phyloP scores from a whole-genome alignment of 2,329 filamentous ascomycete genomes.

The Phoma sp. region DNA sequence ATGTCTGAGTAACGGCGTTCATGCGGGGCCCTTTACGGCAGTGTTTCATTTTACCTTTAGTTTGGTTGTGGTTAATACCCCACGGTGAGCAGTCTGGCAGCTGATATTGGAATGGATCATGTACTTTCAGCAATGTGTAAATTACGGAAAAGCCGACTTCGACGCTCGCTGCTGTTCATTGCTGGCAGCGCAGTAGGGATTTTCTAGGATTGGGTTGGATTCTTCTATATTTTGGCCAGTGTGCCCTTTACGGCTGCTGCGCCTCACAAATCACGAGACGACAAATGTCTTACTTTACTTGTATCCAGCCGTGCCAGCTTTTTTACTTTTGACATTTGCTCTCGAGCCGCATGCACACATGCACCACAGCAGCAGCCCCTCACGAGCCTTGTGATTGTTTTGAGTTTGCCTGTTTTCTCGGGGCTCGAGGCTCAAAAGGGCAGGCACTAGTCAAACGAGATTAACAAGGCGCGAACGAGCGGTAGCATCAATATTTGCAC shows the following conservation, averaged over 20 bases:
- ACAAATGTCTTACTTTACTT: conserved; percentile 29
- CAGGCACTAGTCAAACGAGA: conserved; percentile 28
- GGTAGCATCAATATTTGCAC: conserved; percentile 20
- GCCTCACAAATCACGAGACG: conserved; percentile 36
- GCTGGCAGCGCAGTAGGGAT: conserved; percentile 37
- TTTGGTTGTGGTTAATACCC: conserved; percentile 46
- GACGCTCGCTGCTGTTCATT: conserved; percentile 33
- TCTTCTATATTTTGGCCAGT: conserved; percentile 29
- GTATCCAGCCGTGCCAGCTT: conserved; percentile 4
- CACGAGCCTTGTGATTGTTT: conserved; percentile 1
- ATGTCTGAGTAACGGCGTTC: conserved; percentile 48
- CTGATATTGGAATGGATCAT: conserved; percentile 38
- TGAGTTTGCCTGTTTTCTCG: conserved; percentile 13
- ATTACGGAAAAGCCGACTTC: conserved; percentile 40
- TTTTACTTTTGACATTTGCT: not conserved
- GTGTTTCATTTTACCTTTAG: conserved; percentile 42
- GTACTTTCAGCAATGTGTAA: conserved; percentile 50
- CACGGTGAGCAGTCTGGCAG: conserved; percentile 41
- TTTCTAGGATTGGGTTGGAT: conserved; percentile 16
- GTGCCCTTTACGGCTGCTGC: conserved; percentile 29
- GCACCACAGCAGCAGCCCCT: not conserved
- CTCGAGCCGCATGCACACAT: not conserved
- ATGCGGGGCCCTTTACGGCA: conserved; percentile 46
- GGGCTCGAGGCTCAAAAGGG: conserved; percentile 11
- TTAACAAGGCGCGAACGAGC: conserved; percentile 31